phyloP scores from a whole-genome alignment of 73 alveolate genomes.

The Symbiodinium natans region DNA sequence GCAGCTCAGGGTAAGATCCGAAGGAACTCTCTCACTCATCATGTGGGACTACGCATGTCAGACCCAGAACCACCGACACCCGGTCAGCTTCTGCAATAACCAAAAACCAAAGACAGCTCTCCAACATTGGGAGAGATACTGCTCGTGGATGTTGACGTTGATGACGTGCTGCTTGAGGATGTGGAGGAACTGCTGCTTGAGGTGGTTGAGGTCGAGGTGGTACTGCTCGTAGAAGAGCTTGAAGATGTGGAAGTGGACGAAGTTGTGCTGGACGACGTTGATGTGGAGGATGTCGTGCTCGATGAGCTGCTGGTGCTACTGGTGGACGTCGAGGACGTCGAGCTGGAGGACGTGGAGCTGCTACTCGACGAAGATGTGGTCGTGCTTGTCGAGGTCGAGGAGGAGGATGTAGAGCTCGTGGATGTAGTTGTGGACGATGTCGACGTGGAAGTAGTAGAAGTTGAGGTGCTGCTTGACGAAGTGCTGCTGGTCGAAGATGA shows the following conservation, averaged over 20 bases:
- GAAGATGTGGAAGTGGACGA: not conserved
- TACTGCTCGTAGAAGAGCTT: constrained; percentile 22
- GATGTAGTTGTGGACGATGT: too few relatives aligned
- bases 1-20: too few relatives aligned
- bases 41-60: too few relatives aligned
- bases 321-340: constrained; percentile 50
- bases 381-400: too few relatives aligned
- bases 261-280: not conserved
- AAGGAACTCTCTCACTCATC: too few relatives aligned
- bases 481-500: too few relatives aligned
- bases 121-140: not conserved
- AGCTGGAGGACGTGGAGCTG: not conserved
- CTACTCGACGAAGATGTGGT: not conserved
- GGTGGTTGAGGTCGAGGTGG: constrained; percentile 9
- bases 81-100: too few relatives aligned
- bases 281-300: not conserved
- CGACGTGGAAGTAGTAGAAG: too few relatives aligned
- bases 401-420: too few relatives aligned
- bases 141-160: constrained; percentile 42
- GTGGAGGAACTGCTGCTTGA: constrained; percentile 2
- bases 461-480: too few relatives aligned
- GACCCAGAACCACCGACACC: too few relatives aligned
- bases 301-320: not conserved
- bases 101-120: too few relatives aligned
- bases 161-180: not conserved